phyloP scores from a whole-genome alignment of 495 filamentous ascomycete species.

The Amniculicola lignicola region DNA sequence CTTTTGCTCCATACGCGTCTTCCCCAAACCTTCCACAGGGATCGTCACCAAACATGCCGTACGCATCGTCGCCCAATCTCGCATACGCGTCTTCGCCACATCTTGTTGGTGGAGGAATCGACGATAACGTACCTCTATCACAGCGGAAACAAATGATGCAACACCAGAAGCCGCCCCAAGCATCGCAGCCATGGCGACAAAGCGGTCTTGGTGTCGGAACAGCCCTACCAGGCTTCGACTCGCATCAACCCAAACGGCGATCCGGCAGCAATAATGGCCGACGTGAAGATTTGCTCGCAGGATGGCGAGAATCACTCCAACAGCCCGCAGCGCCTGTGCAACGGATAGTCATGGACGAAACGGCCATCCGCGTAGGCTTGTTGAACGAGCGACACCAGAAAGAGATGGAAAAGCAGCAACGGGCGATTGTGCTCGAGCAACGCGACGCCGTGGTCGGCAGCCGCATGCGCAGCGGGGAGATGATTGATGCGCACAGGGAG shows the following conservation, averaged over 20 bases:
- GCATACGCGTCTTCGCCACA: too few relatives aligned
- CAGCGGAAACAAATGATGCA: constrained; percentile 58
- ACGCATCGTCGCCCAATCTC: not conserved
- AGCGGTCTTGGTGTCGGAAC: constrained; percentile 11
- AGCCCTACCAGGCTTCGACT: constrained; percentile 47
- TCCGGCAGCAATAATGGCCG: constrained; percentile 43
- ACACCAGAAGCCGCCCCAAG: constrained; percentile 34
- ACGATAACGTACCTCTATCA: constrained; percentile 72
- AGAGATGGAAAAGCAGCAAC: constrained; percentile 46
- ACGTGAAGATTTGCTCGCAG: constrained; percentile 63
- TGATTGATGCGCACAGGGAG: constrained; percentile 75
- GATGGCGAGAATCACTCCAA: constrained; percentile 70
- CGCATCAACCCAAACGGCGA: constrained; percentile 55
- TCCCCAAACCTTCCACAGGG: constrained; percentile 38
- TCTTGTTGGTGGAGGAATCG: constrained; percentile 37
- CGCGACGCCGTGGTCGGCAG: constrained; percentile 61
- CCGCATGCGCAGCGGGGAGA: constrained; percentile 70
- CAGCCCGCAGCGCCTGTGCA: constrained; percentile 56
- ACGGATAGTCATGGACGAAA: constrained; percentile 40
- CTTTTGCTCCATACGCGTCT: constrained; percentile 36
- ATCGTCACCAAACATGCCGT: too few relatives aligned
- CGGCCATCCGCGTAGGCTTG: constrained; percentile 47
- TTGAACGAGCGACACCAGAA: constrained; percentile 51
- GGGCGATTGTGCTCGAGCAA: constrained; percentile 38
- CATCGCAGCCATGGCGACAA: constrained; percentile 27